Evolutionary conservation across 164 flowering plant species (phyloP), one percentile per base, ranked within the genome.

Genomic region (Macadamia tetraphylla): DNA sequence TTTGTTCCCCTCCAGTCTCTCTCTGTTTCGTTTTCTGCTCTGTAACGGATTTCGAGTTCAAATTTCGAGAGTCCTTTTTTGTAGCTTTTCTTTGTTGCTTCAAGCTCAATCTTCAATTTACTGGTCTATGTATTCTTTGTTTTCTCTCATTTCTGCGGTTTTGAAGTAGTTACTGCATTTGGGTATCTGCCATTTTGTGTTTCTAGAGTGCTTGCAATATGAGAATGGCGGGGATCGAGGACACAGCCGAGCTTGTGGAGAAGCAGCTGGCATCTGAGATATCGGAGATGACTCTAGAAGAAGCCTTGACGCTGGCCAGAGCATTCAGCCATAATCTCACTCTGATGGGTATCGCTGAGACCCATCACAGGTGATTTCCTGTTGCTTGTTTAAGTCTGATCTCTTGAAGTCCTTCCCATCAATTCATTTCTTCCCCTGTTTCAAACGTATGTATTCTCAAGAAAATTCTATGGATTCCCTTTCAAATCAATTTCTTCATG

Each of bases 271-370:
- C 85, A 1, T 79, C 89, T 1, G 94, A 93, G 68, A 74, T 93
- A 68, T 91, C 97, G 0, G 75, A 83, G 56, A 86, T 93, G 96
- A 81, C 84, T 6, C 73, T 93, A 52, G 92, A 93, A 68, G 97
- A 93, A 78, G 97, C 92, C 14, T 69, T 89, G 56, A 77, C 82
- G 6, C 78, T 93, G 60, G 97, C 91, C 63, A 86, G 96, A 55
- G 88, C 94, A 23, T 89, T 88, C 73, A 93, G 97, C 66, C 97
- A 93, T 76, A 84, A 80, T 70, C 92, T 93, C 62, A 89, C 74
- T 71, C 77, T 93, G 70, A 88, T 88, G 88, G 87, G 90, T 32
- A 89, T 89, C 69, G 98, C 98, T 1, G 98, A 93, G 77, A 89
- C 94, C 23, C 92, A 89, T 74, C 97, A 91, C 78, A 82, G 97